Conservation (phyloP, 257 asterid species). For the Primulina huaijiensis region DNA sequence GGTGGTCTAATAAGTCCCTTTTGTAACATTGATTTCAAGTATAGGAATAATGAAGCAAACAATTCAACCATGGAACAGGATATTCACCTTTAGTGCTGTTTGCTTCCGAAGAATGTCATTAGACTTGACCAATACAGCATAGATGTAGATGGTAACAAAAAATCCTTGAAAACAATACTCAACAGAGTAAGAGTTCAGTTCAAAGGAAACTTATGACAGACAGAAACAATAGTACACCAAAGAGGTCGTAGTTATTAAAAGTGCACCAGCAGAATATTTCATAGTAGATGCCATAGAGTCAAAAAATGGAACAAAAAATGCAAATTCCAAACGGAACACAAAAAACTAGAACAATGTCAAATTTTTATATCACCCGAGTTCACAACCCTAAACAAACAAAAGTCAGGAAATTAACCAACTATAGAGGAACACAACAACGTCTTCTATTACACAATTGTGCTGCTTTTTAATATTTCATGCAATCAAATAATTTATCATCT, state of each 20-base stretch:
- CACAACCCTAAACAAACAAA: background rate
- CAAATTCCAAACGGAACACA: background rate
- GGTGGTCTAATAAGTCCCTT: constrained; percentile 5
- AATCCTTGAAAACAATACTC: constrained; percentile 49
- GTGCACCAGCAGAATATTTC: constrained; percentile 4
- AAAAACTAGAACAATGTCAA: background rate
- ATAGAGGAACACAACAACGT: background rate
- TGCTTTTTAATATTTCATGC: background rate
- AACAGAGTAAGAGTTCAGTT: constrained; percentile 10
- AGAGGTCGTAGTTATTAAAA: background rate
- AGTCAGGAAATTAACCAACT: background rate
- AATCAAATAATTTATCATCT: background rate
- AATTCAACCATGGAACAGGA: constrained; percentile 20
- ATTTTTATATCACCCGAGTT: background rate
- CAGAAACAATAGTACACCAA: constrained; percentile 1
- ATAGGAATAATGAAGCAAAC: constrained; percentile 17
- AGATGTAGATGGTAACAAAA: constrained; percentile 67
- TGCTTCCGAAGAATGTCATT: constrained; percentile 85
- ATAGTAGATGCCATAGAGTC: constrained; percentile 3
- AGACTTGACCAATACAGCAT: constrained; percentile 79
- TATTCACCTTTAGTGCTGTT: constrained; percentile 85
- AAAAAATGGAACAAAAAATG: background rate
- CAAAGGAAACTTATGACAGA: background rate
- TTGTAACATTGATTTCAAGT: constrained; percentile 12
- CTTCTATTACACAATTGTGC: background rate